These are phyloP conservation scores for Ascosphaera apis DNA, from an alignment of 2,329 filamentous ascomycete species.

Conservation along the genomic window DNA sequence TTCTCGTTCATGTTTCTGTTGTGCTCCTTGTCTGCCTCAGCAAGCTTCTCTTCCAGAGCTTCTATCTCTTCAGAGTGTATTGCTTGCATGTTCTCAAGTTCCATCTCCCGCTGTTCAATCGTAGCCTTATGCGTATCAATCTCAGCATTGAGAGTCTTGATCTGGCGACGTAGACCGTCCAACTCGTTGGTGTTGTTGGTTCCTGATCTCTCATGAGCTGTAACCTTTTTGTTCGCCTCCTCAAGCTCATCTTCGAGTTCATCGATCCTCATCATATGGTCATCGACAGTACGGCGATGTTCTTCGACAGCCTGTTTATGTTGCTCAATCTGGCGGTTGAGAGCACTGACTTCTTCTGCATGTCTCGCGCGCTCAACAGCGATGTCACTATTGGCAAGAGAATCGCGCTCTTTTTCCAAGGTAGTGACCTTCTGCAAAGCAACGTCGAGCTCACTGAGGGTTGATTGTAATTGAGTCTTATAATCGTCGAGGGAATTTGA, in stretches of 20 bases:
- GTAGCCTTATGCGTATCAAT: slow-evolving; percentile 32
- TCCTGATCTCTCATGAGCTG: slow-evolving; percentile 38
- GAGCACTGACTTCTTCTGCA: slow-evolving; percentile 32
- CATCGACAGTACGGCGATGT: slow-evolving; percentile 14
- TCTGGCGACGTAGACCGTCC: slow-evolving; percentile 17
- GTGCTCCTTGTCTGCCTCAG: slow-evolving; percentile 14
- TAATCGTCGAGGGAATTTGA: slow-evolving; percentile 48
- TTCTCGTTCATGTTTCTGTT: slow-evolving; percentile 22
- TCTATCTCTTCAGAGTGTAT: slow-evolving; percentile 25
- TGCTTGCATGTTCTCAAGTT: slow-evolving; percentile 29
- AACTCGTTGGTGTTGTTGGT: slow-evolving; percentile 31
- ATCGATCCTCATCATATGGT: slow-evolving; percentile 44
- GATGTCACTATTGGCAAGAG: neutral
- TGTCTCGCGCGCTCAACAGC: slow-evolving; percentile 30
- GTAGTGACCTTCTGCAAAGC: slow-evolving; percentile 32
- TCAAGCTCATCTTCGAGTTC: slow-evolving; percentile 52
- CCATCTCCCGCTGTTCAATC: slow-evolving; percentile 30
- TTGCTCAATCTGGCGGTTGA: slow-evolving; percentile 57
- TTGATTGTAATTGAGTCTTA: slow-evolving; percentile 48
- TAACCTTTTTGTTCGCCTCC: slow-evolving; percentile 41
- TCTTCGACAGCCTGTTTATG: slow-evolving; percentile 45
- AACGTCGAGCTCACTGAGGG: slow-evolving; percentile 51
- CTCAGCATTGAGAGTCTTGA: slow-evolving; percentile 32
- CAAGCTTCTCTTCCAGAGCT: slow-evolving; percentile 16
- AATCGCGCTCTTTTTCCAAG: slow-evolving; percentile 20